phyloP scores from a whole-genome alignment of 2,329 filamentous ascomycete genomes.

The Cladosporium phlei region DNA sequence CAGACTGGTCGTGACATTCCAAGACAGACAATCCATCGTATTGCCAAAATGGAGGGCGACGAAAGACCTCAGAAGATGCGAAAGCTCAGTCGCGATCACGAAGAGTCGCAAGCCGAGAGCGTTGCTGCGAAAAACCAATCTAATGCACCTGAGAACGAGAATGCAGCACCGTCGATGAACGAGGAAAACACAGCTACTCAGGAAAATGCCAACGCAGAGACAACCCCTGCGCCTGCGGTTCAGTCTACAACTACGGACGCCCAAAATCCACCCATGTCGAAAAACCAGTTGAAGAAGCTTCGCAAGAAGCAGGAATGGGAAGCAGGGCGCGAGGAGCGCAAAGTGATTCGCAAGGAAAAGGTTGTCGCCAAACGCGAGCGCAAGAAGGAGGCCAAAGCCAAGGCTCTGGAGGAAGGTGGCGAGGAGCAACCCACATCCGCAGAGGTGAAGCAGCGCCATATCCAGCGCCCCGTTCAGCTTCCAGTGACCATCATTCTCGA shows the following conservation, averaged over 20 bases:
- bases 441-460: conserved; percentile 16
- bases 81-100: conserved; percentile 43
- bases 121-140: not conserved
- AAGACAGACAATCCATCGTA: no score
- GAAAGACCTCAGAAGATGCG: conserved; percentile 53
- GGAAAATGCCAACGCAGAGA: not conserved
- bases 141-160: not conserved
- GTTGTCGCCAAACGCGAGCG: conserved; percentile 49
- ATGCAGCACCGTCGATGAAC: not conserved
- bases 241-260: not conserved
- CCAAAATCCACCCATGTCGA: conserved; percentile 55
- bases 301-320: conserved; percentile 71
- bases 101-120: not conserved
- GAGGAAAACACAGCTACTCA: not conserved
- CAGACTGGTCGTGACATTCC: no score
- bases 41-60: conserved; percentile 48
- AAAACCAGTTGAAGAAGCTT: conserved; percentile 79
- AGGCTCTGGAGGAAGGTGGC: conserved; percentile 18
- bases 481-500: conserved; percentile 81
- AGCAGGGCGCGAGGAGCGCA: conserved; percentile 57
- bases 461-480: conserved; percentile 49
- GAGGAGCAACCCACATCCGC: conserved; percentile 13
- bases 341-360: conserved; percentile 55
- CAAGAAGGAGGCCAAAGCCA: conserved; percentile 33
- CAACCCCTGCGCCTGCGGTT: not conserved